Percentiles rank a stretch among this genome's conserved stretches.
phyloP scores from a whole-genome alignment of 2,329 filamentous ascomycete genomes.

The Amauroascus niger region DNA sequence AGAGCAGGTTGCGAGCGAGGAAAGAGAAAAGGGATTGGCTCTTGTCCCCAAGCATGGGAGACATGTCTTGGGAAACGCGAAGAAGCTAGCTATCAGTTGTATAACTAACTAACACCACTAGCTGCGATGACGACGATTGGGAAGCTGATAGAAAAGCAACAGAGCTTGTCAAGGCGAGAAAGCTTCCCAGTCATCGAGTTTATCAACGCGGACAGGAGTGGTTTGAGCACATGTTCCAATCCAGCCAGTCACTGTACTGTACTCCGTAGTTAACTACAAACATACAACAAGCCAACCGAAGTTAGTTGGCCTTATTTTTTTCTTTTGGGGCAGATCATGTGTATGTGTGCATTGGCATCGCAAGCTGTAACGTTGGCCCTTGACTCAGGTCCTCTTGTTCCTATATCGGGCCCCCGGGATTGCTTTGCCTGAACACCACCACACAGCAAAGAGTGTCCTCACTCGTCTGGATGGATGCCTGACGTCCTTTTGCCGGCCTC shows the following conservation, averaged over 20 bases:
- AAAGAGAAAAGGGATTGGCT: background rate
- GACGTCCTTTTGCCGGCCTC: background rate
- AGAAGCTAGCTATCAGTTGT: too few relatives aligned
- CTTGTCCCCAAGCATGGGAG: too few relatives aligned
- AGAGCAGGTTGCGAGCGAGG: background rate
- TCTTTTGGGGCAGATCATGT: background rate
- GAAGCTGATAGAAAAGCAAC: background rate
- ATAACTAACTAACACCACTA: background rate
- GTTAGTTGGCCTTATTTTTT: too few relatives aligned
- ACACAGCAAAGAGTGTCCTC: too few relatives aligned
- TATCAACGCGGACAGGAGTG: too few relatives aligned
- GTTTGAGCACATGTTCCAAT: too few relatives aligned
- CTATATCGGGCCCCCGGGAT: too few relatives aligned
- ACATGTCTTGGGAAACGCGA: too few relatives aligned
- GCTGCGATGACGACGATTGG: background rate
- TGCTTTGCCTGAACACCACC: background rate
- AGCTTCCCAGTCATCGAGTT: background rate
- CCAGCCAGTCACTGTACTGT: too few relatives aligned
- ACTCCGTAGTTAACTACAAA: too few relatives aligned
- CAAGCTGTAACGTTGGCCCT: conserved; percentile 4
- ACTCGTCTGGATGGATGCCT: too few relatives aligned
- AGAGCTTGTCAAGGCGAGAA: background rate
- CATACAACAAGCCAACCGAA: background rate
- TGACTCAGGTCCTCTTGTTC: background rate
- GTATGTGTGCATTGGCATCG: conserved; percentile 3